Evolutionary conservation across 768 basidiomycete species (phyloP).

Genomic region (Pleurotus tuoliensis): DNA sequence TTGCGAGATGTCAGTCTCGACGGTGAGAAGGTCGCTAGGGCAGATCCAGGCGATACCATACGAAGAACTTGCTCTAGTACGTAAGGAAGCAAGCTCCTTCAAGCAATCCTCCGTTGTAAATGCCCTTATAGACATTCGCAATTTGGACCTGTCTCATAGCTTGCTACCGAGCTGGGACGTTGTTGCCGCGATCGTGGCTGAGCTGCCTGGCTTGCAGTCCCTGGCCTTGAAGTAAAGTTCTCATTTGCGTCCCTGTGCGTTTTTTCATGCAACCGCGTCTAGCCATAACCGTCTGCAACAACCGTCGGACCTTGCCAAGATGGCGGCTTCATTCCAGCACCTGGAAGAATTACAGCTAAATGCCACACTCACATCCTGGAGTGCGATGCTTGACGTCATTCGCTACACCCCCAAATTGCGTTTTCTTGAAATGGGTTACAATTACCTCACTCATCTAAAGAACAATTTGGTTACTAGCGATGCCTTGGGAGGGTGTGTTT

Average conservation of each 20-base stretch:
- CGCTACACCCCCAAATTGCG: constrained; percentile 50
- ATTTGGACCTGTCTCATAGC: constrained; percentile 76
- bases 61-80: constrained; percentile 63
- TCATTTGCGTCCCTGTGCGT: constrained; percentile 9
- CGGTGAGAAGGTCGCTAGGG: constrained; percentile 51
- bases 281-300: constrained; percentile 68
- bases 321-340: constrained; percentile 40
- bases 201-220: constrained; percentile 58
- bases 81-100: constrained; percentile 20
- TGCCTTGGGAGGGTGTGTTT: constrained; percentile 17
- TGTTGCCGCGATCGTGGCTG: constrained; percentile 57
- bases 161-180: constrained; percentile 70
- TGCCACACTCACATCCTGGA: constrained; percentile 69
- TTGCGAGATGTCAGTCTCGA: constrained; percentile 83
- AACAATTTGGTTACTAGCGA: constrained; percentile 14
- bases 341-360: constrained; percentile 73
- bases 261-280: constrained; percentile 15
- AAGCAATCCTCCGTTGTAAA: constrained; percentile 7
- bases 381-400: constrained; percentile 51
- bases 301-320: constrained; percentile 24
- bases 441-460: constrained; percentile 41
- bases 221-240: constrained; percentile 74
- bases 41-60: constrained; percentile 49
- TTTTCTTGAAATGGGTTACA: constrained; percentile 69
- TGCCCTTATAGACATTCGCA: constrained; percentile 56